Conservation (phyloP, 768 basidiomycete species). For the Termitomyces sp. region DNA sequence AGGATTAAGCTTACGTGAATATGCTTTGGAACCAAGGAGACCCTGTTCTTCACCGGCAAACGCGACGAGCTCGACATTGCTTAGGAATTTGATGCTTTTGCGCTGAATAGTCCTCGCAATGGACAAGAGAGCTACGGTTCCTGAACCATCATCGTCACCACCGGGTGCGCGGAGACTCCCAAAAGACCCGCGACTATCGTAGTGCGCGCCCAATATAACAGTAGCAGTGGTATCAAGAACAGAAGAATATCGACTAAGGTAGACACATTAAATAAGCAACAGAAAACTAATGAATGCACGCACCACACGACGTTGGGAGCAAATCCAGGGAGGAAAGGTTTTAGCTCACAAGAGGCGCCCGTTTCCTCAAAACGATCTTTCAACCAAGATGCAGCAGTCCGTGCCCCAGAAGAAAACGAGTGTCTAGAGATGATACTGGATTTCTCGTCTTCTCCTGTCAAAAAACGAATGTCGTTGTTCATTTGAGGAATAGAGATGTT, state of each 20-base stretch:
- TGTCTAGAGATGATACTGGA: conserved; percentile 79
- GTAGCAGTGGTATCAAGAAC: conserved; percentile 55
- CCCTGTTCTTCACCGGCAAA: conserved; percentile 96
- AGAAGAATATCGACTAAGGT: conserved; percentile 52
- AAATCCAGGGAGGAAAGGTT: conserved; percentile 66
- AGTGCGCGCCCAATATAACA: conserved; percentile 81
- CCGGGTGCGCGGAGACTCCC: conserved; percentile 66
- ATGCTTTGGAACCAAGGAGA: conserved; percentile 70
- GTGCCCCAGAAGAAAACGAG: conserved; percentile 69
- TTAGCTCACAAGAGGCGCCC: conserved; percentile 71
- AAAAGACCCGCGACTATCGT: conserved; percentile 89
- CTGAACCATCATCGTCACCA: conserved; percentile 52
- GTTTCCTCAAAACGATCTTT: conserved; percentile 67
- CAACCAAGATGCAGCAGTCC: conserved; percentile 70
- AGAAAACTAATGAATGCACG: conserved; percentile 9
- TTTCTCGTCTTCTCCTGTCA: conserved; percentile 79
- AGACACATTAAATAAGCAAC: neutral
- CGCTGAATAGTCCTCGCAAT: conserved; percentile 75
- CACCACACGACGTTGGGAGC: conserved; percentile 89
- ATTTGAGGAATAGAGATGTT: conserved; percentile 67
- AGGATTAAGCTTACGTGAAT: conserved; percentile 66
- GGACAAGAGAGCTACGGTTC: conserved; percentile 67
- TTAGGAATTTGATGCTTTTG: conserved; percentile 64
- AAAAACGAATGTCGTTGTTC: conserved; percentile 68
- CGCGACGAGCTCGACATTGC: conserved; percentile 74